These are phyloP conservation scores for Malus asiatica DNA, from an alignment of 306 rosid species.

Conservation along the genomic window DNA sequence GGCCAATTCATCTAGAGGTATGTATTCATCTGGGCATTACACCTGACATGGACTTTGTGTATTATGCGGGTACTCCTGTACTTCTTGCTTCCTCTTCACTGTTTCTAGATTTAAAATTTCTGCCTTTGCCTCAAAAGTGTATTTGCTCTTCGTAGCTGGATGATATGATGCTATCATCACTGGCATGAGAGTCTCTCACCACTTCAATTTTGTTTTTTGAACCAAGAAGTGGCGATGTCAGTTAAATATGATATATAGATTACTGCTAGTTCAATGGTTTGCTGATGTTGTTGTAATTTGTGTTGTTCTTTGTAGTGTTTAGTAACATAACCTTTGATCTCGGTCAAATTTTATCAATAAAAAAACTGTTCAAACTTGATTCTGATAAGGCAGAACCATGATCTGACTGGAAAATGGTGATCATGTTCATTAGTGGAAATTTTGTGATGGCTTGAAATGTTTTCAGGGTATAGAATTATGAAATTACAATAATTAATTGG, in stretches of 20 bases:
- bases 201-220: neutral
- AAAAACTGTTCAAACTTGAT: too few species aligned
- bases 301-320: neutral
- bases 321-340: neutral
- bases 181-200: neutral
- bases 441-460: too few species aligned
- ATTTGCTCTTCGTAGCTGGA: neutral
- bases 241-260: neutral
- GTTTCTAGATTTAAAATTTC: slow-evolving; percentile 1
- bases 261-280: neutral
- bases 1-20: slow-evolving; percentile 98
- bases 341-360: neutral
- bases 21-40: slow-evolving; percentile 6
- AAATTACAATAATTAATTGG: too few species aligned
- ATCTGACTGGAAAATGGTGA: neutral
- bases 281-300: neutral
- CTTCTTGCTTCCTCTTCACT: neutral
- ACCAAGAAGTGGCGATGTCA: neutral
- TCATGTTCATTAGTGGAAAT: too few species aligned
- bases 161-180: neutral
- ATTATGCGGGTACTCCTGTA: neutral
- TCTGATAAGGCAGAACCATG: too few species aligned
- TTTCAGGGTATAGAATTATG: too few species aligned
- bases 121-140: neutral
- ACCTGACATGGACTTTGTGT: neutral